Base-by-base conservation (phyloP, 192 early-diverging fungal genomes). In the Phycomyces blakesleeanus region DNA sequence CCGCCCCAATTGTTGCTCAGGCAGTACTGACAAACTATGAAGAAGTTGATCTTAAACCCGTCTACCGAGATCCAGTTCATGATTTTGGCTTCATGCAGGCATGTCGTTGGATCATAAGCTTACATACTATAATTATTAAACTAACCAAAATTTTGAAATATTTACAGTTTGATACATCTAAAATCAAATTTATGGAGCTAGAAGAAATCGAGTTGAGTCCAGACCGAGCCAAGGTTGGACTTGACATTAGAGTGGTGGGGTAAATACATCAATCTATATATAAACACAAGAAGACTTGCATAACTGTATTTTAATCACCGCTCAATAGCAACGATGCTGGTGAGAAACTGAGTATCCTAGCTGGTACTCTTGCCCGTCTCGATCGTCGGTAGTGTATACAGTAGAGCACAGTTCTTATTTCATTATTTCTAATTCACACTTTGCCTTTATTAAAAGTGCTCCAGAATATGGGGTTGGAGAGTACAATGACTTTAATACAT, bases 401-500 rank as follows among this genome's bases (percentile, higher is more conserved):
- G 16, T n/a, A 59, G n/a, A 39, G 38, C 15, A 5, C 59, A 38
- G 8, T 15, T 24, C 12, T 25, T 57, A 24, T 63, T 27, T 21
- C 5, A 12, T 21, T 59, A 38, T 38, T 68, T 53, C 25, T 27
- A 34, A 27, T 51, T 14, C 37, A 51, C 20, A 49, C n/a, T 53
- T 10, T 24, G 20, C 6, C 6, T 37, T 21, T 27, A 14, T 34
- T 61, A 8, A 24, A 41, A 86, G 83, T 59, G 84, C 84, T 1
- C 90, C 90, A 1, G 83, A 83, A 52, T 87, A 89, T 58, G 87
- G 88, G 37, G 65, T 76, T 20, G 76, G 83, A 18, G 84, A 85
- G 51, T 89, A 88, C 76, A 88, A 86, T 54, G 91, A 93, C 53
- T 83, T 90, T 65, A 93, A 91, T 68, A 91, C 89, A 1, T 93